phyloP scores from a whole-genome alignment of 2,329 filamentous ascomycete genomes.

The Epichloe baconii region DNA sequence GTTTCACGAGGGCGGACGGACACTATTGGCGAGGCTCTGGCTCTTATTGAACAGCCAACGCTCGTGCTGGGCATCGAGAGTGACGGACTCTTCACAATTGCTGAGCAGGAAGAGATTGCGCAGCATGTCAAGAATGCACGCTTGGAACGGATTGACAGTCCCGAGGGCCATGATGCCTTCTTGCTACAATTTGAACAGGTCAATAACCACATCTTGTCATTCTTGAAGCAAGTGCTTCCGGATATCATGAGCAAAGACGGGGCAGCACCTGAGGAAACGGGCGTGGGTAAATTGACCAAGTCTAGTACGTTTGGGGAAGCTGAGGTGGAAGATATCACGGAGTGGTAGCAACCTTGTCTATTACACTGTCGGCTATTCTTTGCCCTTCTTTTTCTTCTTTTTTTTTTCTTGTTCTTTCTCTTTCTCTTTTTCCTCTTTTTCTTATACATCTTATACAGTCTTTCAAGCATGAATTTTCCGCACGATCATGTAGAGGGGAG shows the following conservation, averaged over 20 bases:
- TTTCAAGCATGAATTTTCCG: background rate
- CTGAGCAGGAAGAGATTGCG: slow-evolving; percentile 87
- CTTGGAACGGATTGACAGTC: slow-evolving; percentile 79
- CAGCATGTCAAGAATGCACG: slow-evolving; percentile 64
- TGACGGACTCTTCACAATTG: slow-evolving; percentile 92
- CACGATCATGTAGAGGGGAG: background rate
- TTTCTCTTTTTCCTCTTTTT: no score
- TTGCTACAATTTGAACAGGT: slow-evolving; percentile 95
- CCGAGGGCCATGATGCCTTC: slow-evolving; percentile 94
- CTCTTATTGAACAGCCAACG: slow-evolving; percentile 74
- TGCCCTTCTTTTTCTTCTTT: background rate
- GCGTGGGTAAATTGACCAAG: slow-evolving; percentile 57
- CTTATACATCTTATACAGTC: background rate
- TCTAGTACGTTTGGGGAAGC: slow-evolving; percentile 90
- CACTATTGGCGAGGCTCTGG: slow-evolving; percentile 60
- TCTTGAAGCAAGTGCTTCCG: slow-evolving; percentile 69
- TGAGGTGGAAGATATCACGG: slow-evolving; percentile 91
- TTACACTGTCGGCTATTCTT: background rate
- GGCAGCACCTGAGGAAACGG: slow-evolving; percentile 32
- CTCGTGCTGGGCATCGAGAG: slow-evolving; percentile 90
- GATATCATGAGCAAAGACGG: slow-evolving; percentile 69
- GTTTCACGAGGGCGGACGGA: slow-evolving; percentile 65
- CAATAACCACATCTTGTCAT: slow-evolving; percentile 73
- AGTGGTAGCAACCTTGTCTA: slow-evolving; percentile 51
- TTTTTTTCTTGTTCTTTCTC: no score